Evolutionary conservation across 805 yeast genomes (phyloP).

Genomic region (Candida taoyuanica): DNA sequence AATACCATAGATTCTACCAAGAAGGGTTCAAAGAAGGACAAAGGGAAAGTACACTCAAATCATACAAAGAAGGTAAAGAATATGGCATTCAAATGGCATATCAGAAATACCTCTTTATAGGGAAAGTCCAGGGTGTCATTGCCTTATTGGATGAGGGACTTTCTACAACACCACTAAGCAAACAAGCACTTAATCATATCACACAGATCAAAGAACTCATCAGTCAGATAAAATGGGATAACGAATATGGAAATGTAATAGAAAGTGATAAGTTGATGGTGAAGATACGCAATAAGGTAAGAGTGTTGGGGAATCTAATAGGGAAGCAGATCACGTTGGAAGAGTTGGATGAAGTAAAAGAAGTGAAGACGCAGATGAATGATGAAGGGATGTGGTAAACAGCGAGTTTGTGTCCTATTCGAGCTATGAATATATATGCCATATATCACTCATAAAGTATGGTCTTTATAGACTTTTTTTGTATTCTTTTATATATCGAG

Average conservation of each 20-base stretch:
- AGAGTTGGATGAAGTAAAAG: conserved; percentile 13
- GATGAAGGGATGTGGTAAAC: conserved; percentile 29
- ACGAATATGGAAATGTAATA: conserved; percentile 53
- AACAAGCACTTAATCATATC: conserved; percentile 24
- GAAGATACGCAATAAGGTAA: conserved; percentile 57
- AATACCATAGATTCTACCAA: conserved; percentile 40
- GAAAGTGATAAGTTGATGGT: conserved; percentile 46
- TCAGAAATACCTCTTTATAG: conserved; percentile 64
- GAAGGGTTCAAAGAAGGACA: conserved; percentile 74
- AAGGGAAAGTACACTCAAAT: conserved; percentile 52
- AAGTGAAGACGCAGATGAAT: conserved; percentile 10
- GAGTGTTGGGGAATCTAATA: conserved; percentile 41
- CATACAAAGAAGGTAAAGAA: conserved; percentile 73
- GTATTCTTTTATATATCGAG: not conserved
- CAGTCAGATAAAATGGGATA: conserved; percentile 34
- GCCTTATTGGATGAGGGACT: conserved; percentile 33
- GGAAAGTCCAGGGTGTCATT: conserved; percentile 56
- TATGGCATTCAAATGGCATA: conserved; percentile 78
- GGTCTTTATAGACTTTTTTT: no score
- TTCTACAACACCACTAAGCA: conserved; percentile 13
- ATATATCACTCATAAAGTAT: no score
- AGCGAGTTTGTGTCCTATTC: conserved; percentile 2
- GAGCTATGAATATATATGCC: no score
- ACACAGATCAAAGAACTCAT: conserved; percentile 28
- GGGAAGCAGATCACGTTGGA: conserved; percentile 15